Evolutionary conservation across 2,329 filamentous ascomycete species (phyloP).

Genomic region (Cercospora zeina): DNA sequence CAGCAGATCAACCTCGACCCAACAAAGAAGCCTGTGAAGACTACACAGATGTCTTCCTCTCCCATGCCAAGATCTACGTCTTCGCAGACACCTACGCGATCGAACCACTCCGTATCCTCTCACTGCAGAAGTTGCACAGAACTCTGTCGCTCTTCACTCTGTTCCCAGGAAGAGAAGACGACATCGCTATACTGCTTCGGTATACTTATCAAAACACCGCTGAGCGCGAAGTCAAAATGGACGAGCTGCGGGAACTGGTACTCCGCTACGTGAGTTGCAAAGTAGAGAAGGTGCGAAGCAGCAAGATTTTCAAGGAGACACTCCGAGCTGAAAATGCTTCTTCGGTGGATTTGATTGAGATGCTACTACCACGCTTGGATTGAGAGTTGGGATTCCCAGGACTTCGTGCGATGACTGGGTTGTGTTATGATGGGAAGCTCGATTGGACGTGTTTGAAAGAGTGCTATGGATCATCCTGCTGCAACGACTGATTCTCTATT

Average conservation of each 20-base stretch:
- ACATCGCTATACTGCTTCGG: background rate
- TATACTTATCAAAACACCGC: background rate
- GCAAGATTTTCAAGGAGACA: background rate
- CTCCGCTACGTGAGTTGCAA: background rate
- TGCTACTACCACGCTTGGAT: background rate
- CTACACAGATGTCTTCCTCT: background rate
- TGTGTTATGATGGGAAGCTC: no score
- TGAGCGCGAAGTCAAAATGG: background rate
- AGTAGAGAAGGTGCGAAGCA: background rate
- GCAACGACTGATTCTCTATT: background rate
- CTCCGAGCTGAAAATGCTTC: background rate
- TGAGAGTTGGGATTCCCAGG: background rate
- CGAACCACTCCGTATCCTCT: background rate
- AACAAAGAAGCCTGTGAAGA: background rate
- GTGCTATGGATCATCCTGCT: background rate
- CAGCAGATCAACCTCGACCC: background rate
- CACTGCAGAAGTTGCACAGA: background rate
- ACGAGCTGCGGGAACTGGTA: background rate
- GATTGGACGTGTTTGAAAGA: no score
- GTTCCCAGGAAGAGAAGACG: background rate
- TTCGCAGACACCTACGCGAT: background rate
- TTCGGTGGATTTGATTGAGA: background rate
- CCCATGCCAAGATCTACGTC: background rate
- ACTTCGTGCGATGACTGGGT: no score
- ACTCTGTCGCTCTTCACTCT: background rate